Base-by-base conservation (phyloP, 1,139 yeast genomes). In the Zygosaccharomyces sapae region DNA sequence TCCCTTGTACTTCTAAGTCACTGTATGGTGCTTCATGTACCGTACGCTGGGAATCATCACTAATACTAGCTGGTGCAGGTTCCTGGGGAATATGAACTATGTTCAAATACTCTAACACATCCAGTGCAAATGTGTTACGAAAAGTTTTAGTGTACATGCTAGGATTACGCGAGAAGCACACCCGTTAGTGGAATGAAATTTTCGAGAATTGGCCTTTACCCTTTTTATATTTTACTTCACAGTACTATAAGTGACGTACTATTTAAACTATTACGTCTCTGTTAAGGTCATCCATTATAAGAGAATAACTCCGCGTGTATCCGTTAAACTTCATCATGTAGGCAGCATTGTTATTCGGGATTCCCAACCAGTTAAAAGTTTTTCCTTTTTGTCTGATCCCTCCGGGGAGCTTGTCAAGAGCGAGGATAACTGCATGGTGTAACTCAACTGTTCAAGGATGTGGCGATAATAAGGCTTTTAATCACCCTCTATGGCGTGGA, bases 71-170 rank as follows among this genome's bases (percentile, higher is more conserved):
- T 13, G 18, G 9, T 4, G 34, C 2, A 13, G 34, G 34, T 13
- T 41, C 12, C 30, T 43, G 22, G 45, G 39, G 31, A 29, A 38
- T 33, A 4, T 9, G 18, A 19, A 38, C 41, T 38, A 38, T 10
- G 29, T 27, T 27, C 10, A 42, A 40, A 13, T 34, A 30, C 31
- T 50, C 53, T 12, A 50, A 27, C 3, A 43, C 41, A 45, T 50
- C 53, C 16, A 45, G 42, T 10, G 40, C 43, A 27, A 47, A 48
- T 9, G 51, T 45, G 37, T 47, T 50, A 24, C 49, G 48, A 22
- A 45, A 50, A 24, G 46, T 42, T 10, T 22, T 25, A 18, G 13
- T 31, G 20, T 38, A 38, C 41, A 38, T 38, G 22, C 16, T 33
- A 19, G 27, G 20, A 6, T n/a, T 12, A 19, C 8, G 20, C 7